phyloP scores from a whole-genome alignment of 1,284 basidiomycete genomes.

The Ceratobasidium papillatum region DNA sequence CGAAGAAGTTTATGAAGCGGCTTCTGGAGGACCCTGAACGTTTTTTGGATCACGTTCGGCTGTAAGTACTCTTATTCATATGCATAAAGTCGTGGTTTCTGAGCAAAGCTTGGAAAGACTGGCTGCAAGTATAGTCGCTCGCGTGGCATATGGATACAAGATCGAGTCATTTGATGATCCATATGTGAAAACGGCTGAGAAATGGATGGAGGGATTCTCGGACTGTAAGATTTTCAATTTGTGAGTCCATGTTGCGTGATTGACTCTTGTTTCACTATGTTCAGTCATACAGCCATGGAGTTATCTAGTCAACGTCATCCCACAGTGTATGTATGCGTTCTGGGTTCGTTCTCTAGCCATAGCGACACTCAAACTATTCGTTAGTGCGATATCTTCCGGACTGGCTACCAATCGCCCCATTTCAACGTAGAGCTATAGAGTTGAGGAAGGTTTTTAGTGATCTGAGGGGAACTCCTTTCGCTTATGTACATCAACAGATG shows the following conservation, averaged over 20 bases:
- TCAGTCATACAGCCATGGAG: neutral
- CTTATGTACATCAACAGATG: neutral
- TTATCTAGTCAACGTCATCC: neutral
- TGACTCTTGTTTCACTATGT: neutral
- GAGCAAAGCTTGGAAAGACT: neutral
- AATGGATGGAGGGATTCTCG: neutral
- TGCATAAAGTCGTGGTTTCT: neutral
- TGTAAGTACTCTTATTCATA: neutral
- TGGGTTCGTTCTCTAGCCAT: neutral
- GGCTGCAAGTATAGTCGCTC: neutral
- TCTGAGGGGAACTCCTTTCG: neutral
- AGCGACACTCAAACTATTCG: neutral
- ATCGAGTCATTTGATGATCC: neutral
- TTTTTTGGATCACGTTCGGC: neutral
- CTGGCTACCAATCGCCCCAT: neutral
- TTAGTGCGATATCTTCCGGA: neutral
- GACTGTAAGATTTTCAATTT: neutral
- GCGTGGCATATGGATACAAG: slow-evolving; percentile 6
- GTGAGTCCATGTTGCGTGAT: neutral
- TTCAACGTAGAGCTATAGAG: neutral
- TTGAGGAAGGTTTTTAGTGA: neutral
- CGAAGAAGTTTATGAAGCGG: neutral
- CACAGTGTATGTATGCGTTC: neutral
- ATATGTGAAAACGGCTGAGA: neutral
- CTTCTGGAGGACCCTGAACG: neutral